Percentiles rank a stretch among this genome's conserved stretches.
Evolutionary conservation across 2,329 filamentous ascomycete species (phyloP).

Genomic region (Fusarium succisae): DNA sequence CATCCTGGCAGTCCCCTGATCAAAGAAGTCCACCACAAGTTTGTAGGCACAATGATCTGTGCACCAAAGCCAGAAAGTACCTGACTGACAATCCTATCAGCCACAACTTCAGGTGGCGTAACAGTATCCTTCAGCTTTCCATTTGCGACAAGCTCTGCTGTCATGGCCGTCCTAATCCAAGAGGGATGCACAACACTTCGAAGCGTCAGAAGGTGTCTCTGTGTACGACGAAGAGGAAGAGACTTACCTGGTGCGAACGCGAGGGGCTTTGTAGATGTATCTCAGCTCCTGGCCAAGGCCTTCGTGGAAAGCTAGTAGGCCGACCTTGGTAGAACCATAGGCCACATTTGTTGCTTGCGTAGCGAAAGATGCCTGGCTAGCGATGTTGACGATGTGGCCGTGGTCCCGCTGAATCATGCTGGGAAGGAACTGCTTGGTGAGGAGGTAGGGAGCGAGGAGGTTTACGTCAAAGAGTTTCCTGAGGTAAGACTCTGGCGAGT

Average conservation of each 20-base stretch:
- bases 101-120: conserved; percentile 45
- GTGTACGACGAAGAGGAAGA: too few species aligned
- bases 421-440: conserved; percentile 70
- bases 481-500: not conserved
- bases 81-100: conserved; percentile 52
- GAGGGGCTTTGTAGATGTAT: conserved; percentile 65
- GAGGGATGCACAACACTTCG: conserved; percentile 60
- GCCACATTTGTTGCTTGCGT: conserved; percentile 68
- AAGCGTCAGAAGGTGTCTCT: not conserved
- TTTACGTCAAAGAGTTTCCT: conserved; percentile 66
- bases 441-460: conserved; percentile 68
- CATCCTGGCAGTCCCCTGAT: conserved; percentile 25
- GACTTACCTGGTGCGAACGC: conserved; percentile 63
- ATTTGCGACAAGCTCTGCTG: conserved; percentile 22
- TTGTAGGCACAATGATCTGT: conserved; percentile 53
- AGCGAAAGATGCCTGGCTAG: conserved; percentile 67
- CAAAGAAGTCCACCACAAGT: not conserved
- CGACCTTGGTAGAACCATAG: conserved; percentile 70
- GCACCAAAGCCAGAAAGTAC: conserved; percentile 53
- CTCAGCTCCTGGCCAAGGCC: conserved; percentile 63
- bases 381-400: conserved; percentile 75
- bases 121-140: conserved; percentile 31
- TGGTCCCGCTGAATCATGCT: conserved; percentile 67
- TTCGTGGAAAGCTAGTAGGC: conserved; percentile 70
- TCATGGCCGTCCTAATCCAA: conserved; percentile 32